Evolutionary conservation across 2,329 filamentous ascomycete species (phyloP), one percentile per base, ranked within the genome.

Genomic region (Microcera coccophila): DNA sequence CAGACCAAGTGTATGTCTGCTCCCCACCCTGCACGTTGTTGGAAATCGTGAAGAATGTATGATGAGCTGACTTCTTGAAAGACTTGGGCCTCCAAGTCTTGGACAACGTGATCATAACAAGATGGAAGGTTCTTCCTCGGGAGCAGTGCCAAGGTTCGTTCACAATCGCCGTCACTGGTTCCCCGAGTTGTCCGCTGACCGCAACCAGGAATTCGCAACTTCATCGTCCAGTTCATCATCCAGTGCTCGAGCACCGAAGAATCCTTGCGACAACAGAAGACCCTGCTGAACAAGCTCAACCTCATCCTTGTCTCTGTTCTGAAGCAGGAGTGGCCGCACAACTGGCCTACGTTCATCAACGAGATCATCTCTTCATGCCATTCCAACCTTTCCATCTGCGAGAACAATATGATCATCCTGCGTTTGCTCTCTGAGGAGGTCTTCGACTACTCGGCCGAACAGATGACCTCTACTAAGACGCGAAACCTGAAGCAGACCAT

Each of bases 271-370:
- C 74, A 79, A 58, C 85, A 97, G 69, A 85, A 87, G 62, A 90
- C 90, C 24, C 81, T 98, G 47, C 76, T 98, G 62, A 97, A 97
- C 79, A 98, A 98, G 75, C 83, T 98, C 49, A 98, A 98, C 63
- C 80, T 98, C 59, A 91, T 97, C 45, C 85, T 98, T 52, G 89
- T 98, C 58, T 96, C 90, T 44, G 91, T 98, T 51, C 75, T 98
- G 62, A 98, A 98, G 77, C 93, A 98, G 71, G 93, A 98, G 70
- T 98, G 93, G 93, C 93, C 93, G 44, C 91, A 97, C 71, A 95
- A 98, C 75, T 98, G 94, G 93, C 93, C 94, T 10, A 95, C 90
- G 16, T 98, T 98, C 70, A 97, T 98, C 78, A 97, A 97, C 75
- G 93, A 98, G 74, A 98, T 98, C 68, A 90, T 98, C 59, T 86